A percentile compares a stretch with the other conserved stretches of the same genome.
These are phyloP conservation scores for Cyclanthera cordifolia DNA, from an alignment of 306 rosid genomes.

Conservation along the genomic window DNA sequence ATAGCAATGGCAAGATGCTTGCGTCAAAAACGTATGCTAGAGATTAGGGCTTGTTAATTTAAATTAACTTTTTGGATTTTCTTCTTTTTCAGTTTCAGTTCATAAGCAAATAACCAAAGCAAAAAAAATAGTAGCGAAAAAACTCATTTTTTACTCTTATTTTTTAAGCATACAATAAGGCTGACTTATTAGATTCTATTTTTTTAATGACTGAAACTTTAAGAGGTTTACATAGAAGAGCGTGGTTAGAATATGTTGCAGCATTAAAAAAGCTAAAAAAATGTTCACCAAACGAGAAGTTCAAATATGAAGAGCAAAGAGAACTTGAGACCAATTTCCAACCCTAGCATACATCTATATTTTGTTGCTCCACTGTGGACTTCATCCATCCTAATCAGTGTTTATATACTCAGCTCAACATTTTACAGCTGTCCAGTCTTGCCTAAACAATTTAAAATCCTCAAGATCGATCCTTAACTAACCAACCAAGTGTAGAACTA, in stretches of 20 bases:
- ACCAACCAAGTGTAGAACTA: neutral
- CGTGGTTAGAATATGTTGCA: neutral
- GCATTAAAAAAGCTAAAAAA: neutral
- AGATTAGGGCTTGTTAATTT: neutral
- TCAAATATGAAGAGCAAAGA: neutral
- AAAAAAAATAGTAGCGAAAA: neutral
- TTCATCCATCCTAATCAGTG: neutral
- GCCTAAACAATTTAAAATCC: neutral
- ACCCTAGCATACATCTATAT: neutral
- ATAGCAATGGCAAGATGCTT: neutral
- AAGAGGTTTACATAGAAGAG: neutral
- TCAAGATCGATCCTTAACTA: neutral
- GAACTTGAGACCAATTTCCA: neutral
- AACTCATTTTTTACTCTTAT: neutral
- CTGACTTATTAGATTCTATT: neutral
- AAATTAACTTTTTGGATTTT: neutral
- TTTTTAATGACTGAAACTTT: neutral
- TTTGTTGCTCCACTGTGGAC: neutral
- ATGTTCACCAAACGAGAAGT: neutral
- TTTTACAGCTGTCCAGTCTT: neutral
- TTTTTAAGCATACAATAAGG: slow-evolving; percentile 2
- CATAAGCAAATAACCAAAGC: neutral
- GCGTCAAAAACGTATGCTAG: neutral
- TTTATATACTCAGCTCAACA: neutral
- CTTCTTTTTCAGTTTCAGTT: neutral